Evolutionary conservation across 2,329 filamentous ascomycete species (phyloP).

Genomic region (Ophiostoma sp.): DNA sequence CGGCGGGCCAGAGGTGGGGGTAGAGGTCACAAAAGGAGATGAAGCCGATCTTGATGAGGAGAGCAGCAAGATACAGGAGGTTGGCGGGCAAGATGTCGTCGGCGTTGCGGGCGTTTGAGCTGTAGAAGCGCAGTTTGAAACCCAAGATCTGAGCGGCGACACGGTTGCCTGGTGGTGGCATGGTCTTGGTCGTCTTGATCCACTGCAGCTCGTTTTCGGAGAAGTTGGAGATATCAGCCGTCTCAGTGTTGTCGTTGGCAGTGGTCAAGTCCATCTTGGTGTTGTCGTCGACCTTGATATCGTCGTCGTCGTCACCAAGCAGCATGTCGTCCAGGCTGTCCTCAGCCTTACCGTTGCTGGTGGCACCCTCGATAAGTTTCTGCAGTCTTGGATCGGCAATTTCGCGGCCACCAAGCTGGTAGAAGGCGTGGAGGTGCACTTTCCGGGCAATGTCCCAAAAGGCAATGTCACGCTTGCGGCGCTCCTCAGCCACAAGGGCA

Average conservation of each 20-base stretch:
- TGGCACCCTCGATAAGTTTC: constrained; percentile 42
- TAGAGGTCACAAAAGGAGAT: constrained; percentile 90
- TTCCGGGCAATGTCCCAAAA: constrained; percentile 84
- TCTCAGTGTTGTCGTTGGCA: constrained; percentile 41
- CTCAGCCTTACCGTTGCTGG: constrained; percentile 32
- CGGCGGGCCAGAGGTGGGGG: constrained; percentile 83
- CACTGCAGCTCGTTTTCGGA: constrained; percentile 61
- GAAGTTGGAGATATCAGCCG: constrained; percentile 39
- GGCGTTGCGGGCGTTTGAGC: constrained; percentile 69
- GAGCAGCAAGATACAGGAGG: constrained; percentile 83
- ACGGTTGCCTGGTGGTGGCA: constrained; percentile 82
- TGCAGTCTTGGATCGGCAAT: constrained; percentile 60
- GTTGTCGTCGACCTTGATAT: constrained; percentile 54
- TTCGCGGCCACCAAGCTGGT: constrained; percentile 76
- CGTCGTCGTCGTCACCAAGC: constrained; percentile 29
- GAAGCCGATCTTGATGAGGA: constrained; percentile 96
- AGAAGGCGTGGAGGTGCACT: constrained; percentile 79
- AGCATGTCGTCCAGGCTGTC: constrained; percentile 32
- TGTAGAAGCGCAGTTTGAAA: constrained; percentile 96
- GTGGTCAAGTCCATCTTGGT: constrained; percentile 42
- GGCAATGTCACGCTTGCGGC: constrained; percentile 64
- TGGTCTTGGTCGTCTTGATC: constrained; percentile 76
- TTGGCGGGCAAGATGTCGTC: constrained; percentile 86
- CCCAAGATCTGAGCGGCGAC: constrained; percentile 93
- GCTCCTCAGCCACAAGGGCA: constrained; percentile 54